phyloP scores from a whole-genome alignment of 2,329 filamentous ascomycete species.

The Aspergillus chevalieri region DNA sequence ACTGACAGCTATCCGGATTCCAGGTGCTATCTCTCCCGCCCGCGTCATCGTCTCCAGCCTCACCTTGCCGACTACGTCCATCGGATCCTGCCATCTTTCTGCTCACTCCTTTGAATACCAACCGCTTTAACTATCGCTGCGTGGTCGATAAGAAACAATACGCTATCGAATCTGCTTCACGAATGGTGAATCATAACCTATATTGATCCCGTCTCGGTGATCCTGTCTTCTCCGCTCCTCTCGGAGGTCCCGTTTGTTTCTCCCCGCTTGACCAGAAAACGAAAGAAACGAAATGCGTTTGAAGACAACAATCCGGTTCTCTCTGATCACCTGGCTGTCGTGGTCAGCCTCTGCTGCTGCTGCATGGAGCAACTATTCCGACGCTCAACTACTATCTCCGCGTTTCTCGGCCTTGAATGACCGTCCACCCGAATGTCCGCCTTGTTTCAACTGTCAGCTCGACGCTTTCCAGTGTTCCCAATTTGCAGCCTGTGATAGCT shows the following conservation, averaged over 20 bases:
- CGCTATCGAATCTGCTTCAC: neutral
- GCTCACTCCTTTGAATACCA: neutral
- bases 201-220: neutral
- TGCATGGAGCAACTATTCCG: conserved; percentile 50
- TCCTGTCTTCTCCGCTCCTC: conserved; percentile 2
- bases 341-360: conserved; percentile 14
- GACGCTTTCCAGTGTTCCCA: conserved; percentile 88
- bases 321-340: conserved; percentile 21
- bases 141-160: too few species aligned
- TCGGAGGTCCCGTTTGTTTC: neutral
- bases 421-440: conserved; percentile 50
- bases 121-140: too few species aligned
- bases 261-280: conserved; percentile 7
- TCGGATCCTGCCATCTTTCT: neutral
- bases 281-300: conserved; percentile 20
- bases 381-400: conserved; percentile 55
- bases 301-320: conserved; percentile 15
- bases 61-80: conserved; percentile 2
- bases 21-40: conserved; percentile 12
- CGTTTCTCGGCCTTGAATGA: conserved; percentile 67
- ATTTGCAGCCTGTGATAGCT: conserved; percentile 81
- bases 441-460: conserved; percentile 94
- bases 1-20: neutral
- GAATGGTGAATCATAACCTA: neutral
- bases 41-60: conserved; percentile 17